Evolutionary conservation across 1,284 basidiomycete species (phyloP), one percentile per base, ranked within the genome.

Genomic region (Coniferiporia sulphurascens): DNA sequence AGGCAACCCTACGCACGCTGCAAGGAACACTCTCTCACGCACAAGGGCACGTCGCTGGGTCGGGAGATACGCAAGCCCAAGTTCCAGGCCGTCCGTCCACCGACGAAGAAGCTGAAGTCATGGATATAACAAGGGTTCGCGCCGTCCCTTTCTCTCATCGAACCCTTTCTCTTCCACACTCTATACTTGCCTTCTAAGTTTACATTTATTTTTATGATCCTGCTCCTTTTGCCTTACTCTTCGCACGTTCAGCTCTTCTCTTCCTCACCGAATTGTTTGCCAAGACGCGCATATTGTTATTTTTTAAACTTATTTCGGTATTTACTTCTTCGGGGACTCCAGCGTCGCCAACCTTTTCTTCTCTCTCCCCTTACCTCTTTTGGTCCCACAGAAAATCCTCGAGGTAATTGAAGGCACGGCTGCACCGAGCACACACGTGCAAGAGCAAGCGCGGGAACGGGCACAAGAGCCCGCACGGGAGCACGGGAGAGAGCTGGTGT

Each of bases 71-170:
- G 38, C 38, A 41, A 41, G 7, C 15, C 15, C 38, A 41, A 41
- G 15, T 15, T 41, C 1, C 22, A 22, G 22, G 17, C 17, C 49
- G 22, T 6, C n/a, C 17, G 22, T 32, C 50, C 12, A 19, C 13
- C 22, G 43, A 58, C 19, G 56, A 58, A 34, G 45, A 38, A 12
- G 44, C 15, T 22, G 49, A 58, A 38, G 45, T 44, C 21, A 55
- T 51, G 38, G 56, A 52, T 27, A 36, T 51, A 55, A 55, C 48
- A 44, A 60, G 58, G 58, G 58, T 60, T 60, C 58, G 58, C 58
- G 58, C 38, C 46, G 38, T 60, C 44, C 56, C 56, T 17, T 46
- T 46, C 43, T 48, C 32, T 27, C 27, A n/a, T 35, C 35, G n/a
- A 46, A 4, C 17, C 17, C 19, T 46, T 46, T 46, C 17, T n/a